phyloP scores from a whole-genome alignment of 331 rosid species.

The Stylosanthes scabra region DNA sequence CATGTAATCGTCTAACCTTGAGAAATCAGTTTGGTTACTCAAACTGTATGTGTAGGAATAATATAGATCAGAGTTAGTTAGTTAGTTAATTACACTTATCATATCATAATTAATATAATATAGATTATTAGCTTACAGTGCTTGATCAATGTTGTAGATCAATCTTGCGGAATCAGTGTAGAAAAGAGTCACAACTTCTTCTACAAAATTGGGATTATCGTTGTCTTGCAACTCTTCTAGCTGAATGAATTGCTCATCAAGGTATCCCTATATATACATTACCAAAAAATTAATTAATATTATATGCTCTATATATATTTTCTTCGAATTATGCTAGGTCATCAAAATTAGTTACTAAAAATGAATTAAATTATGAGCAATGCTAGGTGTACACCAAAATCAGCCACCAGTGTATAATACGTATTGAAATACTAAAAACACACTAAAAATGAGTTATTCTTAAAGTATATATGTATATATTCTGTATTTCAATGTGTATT shows the following conservation, averaged over 20 bases:
- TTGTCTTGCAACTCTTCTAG: slow-evolving; percentile 72
- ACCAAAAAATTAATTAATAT: too few species aligned
- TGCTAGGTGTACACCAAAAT: too few species aligned
- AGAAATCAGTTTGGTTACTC: slow-evolving; percentile 52
- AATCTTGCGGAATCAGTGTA: slow-evolving; percentile 68
- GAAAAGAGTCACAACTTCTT: slow-evolving; percentile 77
- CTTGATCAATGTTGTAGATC: slow-evolving; percentile 65
- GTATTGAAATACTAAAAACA: too few species aligned
- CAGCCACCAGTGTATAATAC: too few species aligned
- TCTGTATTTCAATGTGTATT: too few species aligned
- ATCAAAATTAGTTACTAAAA: too few species aligned
- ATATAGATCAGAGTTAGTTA: not conserved
- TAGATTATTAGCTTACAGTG: slow-evolving; percentile 53
- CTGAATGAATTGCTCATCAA: slow-evolving; percentile 76
- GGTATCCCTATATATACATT: slow-evolving; percentile 68
- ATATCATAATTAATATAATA: too few species aligned
- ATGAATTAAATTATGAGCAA: too few species aligned
- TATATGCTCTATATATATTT: too few species aligned
- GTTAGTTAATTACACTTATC: not conserved
- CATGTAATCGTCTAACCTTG: slow-evolving; percentile 66
- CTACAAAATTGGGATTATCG: slow-evolving; percentile 72
- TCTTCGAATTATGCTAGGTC: too few species aligned
- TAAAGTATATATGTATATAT: too few species aligned
- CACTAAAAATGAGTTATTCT: too few species aligned
- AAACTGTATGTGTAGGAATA: slow-evolving; percentile 45